Base-by-base conservation (phyloP, 345 rosid genomes). In the Eucalyptus marginata region DNA sequence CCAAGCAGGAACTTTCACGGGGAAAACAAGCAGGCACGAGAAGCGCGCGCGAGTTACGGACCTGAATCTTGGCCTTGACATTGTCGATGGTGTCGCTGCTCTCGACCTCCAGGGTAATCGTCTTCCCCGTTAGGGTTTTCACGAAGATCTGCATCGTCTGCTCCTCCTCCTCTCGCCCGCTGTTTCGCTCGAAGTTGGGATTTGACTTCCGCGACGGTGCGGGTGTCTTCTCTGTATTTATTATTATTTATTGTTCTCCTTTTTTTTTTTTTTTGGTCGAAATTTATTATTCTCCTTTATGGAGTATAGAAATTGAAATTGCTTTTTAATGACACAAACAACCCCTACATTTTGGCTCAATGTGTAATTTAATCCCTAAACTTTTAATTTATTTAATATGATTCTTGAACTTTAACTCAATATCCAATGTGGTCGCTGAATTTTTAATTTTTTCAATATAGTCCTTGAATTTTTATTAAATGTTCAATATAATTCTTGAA, bases 91-190 rank as follows among this genome's bases (percentile, higher is more conserved):
- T 88, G 87, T 90, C 91, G 83, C 90, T 80, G 90, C 90, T 88
- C 89, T 90, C 91, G 56, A 90, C 90, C 87, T 90, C 91, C 85
- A 90, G 91, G 8, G 91, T 88, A 10, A 90, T 88, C 8, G 90
- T 88, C 86, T 90, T 90, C 86, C 90, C 90, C n/a, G 91, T 88
- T 86, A 90, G 90, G 90, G 90, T 88, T 90, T 88, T 90, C 76
- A 90, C 91, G 50, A 88, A 90, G 87, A 90, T 90, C 91, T 90
- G 91, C 91, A 90, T 88, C 62, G n/a, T 58, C 25, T 87, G 9
- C 20, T 85, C 52, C 87, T 86, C 47, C 87, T 47, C 66, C 80
- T 56, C 79, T 52, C 64, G 50, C 1, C 54, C 16, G 84, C 85
- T 68, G 13, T 27, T 33, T 33, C 58, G 64, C 47, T 56, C 71